Conservation (phyloP, 495 filamentous ascomycete genomes). For the Aspergillus sclerotioniger region DNA sequence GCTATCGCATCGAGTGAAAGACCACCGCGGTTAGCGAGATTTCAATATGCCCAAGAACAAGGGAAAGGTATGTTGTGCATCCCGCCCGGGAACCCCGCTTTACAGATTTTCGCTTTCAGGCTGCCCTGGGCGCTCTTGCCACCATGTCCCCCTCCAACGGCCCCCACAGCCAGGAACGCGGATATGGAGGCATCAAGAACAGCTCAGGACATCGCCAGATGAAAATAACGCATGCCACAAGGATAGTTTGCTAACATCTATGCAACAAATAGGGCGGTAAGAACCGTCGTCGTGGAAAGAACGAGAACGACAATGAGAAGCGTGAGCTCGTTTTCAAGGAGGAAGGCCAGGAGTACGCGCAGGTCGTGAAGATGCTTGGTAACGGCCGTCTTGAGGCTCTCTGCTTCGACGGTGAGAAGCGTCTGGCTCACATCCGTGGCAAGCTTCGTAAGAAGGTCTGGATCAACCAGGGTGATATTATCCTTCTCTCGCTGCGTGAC, state of each 20-base stretch:
- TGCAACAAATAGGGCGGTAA: slow-evolving; percentile 78
- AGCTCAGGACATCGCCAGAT: background rate
- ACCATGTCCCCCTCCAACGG: background rate
- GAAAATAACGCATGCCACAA: background rate
- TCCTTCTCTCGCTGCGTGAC: slow-evolving; percentile 92
- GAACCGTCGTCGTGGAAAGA: slow-evolving; percentile 98
- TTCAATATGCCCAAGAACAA: slow-evolving; percentile 94
- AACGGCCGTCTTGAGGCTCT: slow-evolving; percentile 95
- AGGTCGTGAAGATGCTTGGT: slow-evolving; percentile 97
- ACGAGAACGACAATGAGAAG: slow-evolving; percentile 99
- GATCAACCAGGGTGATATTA: slow-evolving; percentile 99
- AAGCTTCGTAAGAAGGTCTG: slow-evolving; percentile 98
- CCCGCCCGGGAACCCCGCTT: slow-evolving; percentile 2
- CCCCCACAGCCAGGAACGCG: background rate
- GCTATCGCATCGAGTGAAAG: slow-evolving; percentile 23
- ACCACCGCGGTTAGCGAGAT: slow-evolving; percentile 21
- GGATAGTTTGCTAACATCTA: slow-evolving; percentile 21
- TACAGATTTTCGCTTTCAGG: slow-evolving; percentile 4
- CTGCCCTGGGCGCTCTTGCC: slow-evolving; percentile 1
- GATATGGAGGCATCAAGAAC: background rate
- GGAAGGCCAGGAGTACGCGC: slow-evolving; percentile 98
- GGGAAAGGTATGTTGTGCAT: slow-evolving; percentile 72
- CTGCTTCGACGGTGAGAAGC: slow-evolving; percentile 88
- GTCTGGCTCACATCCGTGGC: slow-evolving; percentile 59
- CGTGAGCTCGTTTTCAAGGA: slow-evolving; percentile 98